Conservation (phyloP, 768 basidiomycete genomes). For the Mycena filopes region DNA sequence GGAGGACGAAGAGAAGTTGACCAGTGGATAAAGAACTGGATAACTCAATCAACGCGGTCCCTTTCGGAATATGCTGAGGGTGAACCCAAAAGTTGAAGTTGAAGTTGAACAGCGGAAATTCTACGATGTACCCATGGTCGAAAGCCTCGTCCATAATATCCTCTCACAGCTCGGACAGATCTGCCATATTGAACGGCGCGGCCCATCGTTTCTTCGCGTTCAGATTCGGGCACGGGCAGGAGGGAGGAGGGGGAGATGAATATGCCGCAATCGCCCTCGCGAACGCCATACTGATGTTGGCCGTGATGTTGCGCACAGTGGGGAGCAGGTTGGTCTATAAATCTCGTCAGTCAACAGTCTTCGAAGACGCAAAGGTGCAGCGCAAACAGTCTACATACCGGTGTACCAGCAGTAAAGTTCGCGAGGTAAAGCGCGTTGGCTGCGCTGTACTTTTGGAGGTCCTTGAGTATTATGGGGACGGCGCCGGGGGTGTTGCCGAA, state of each 20-base stretch:
- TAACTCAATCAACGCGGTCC: too few species aligned
- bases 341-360: neutral
- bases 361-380: neutral
- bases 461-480: neutral
- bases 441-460: constrained; percentile 7
- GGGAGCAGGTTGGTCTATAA: neutral
- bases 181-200: too few species aligned
- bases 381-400: constrained; percentile 3
- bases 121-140: too few species aligned
- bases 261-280: neutral
- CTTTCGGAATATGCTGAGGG: too few species aligned
- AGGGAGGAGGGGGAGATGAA: neutral
- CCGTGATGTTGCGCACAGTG: neutral
- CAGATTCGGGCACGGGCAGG: too few species aligned
- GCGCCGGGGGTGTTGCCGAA: neutral
- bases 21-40: too few species aligned
- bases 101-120: too few species aligned
- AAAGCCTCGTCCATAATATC: too few species aligned
- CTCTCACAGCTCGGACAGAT: too few species aligned
- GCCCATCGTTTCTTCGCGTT: too few species aligned
- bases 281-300: neutral
- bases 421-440: constrained; percentile 7
- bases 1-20: too few species aligned
- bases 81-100: too few species aligned
- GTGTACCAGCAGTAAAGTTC: neutral